Evolutionary conservation across 2,329 filamentous ascomycete species (phyloP), one percentile per base, ranked within the genome.

Genomic region (Ophiostoma sp.): DNA sequence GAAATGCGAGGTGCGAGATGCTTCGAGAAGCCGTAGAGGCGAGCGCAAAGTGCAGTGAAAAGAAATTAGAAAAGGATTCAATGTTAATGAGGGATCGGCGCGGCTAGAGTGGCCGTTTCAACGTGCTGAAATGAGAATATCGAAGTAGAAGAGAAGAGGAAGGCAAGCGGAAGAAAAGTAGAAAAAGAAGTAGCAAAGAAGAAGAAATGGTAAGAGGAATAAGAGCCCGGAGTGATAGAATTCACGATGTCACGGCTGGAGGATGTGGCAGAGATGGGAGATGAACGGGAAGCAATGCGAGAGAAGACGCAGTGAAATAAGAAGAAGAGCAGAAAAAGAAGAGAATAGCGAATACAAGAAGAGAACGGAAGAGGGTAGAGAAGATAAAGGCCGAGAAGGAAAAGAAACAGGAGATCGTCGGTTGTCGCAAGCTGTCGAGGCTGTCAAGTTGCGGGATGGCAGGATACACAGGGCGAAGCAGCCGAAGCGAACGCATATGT

Each of bases 31-130:
- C n/a, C 44, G 17, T 1, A 39, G 17, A n/a, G n/a, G n/a, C n/a
- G n/a, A 48, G 52, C 17, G 52, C 23, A 27, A 57, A 57, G 60
- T 64, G 60, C 60, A 17, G 31, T 64, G 60, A 64, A n/a, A 36
- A 62, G 27, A 62, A 33, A 33, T 31, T 62, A 62, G 57, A 62
- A 35, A 31, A 33, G 57, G 23, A 17, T 35, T 62, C 23, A 33
- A 62, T 31, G 11, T 62, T n/a, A 65, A 65, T 65, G 62, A 36
- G 62, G 33, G 62, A 65, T 65, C 62, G 62, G 17, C 62, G n/a
- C 33, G 35, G 13, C 27, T 35, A 39, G 62, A 62, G 13, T 62
- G 57, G 57, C 27, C 57, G 57, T 33, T 62, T 62, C 27, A 62
- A 65, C 62, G 62, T 65, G 62, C 13, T 64, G 60, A 64, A 64